Evolutionary conservation across 805 yeast species (phyloP), one percentile per base, ranked within the genome.

Genomic region (Scheffersomyces spartinae): DNA sequence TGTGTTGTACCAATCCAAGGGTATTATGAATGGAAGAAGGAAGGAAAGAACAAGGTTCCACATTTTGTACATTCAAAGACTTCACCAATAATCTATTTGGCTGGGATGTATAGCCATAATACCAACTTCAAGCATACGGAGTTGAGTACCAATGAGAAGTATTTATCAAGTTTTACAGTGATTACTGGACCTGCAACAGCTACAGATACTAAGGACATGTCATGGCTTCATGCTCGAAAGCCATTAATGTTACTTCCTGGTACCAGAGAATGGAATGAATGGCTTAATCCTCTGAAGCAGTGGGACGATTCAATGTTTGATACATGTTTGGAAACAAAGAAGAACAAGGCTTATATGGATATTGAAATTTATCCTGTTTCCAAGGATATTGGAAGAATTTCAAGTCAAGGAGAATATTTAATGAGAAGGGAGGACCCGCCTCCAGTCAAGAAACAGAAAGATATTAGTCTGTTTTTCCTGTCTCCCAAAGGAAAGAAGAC

Each of bases 1-100:
- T 85, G 95, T 45, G 74, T 77, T 1, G 70, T 84, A 0, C 88
- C 94, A 0, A 64, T 81, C 20, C 67, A 70, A 39, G 95, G 95
- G 0, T 86, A 86, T 47, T 86, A 70, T 42, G 96, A 86, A 49
- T 86, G 96, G 95, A 53, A 43, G 27, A 49, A 44, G 15, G 33
- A 39, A 16, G 53, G 47, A 21, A 41, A 40, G 3, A 55, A 54
- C 7, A 77, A 72, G 41, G 45, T 47, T 0, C 95, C 95, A 0
- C 71, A 76, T 43, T 86, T 56, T 40, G 61, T 85, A 10, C 67
- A 61, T 17, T 59, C 78, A 17, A 62, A 59, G 21, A 70, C 66
- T 29, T 48, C 52, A 0, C 53, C 67, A 6, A 36, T 85, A 21
- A 50, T 79, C 48, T 81, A 68, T 42, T 47, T 83, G 13, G 86